phyloP scores from a whole-genome alignment of 768 basidiomycete genomes.

The Rhizopogon vinicolor region DNA sequence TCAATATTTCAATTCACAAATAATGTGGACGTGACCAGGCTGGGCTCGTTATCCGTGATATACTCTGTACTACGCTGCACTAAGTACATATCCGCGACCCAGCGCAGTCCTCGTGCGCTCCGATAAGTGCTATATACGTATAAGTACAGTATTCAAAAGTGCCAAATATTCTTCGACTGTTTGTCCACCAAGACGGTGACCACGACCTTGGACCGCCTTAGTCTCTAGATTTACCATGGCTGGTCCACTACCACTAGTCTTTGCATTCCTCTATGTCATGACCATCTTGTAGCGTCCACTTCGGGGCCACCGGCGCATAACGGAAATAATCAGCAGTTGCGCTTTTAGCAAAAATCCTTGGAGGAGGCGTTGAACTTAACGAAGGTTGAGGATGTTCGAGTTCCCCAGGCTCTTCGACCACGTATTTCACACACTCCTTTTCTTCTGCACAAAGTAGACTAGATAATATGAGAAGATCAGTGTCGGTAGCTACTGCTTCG shows the following conservation, averaged over 20 bases:
- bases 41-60: too few relatives aligned
- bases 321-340: not conserved
- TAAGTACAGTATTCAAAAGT: too few relatives aligned
- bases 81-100: too few relatives aligned
- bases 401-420: not conserved
- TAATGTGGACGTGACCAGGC: too few relatives aligned
- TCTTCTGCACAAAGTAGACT: not conserved
- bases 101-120: too few relatives aligned
- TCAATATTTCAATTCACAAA: too few relatives aligned
- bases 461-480: not conserved
- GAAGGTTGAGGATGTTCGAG: not conserved
- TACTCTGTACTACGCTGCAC: too few relatives aligned
- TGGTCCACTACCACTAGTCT: not conserved
- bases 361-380: not conserved
- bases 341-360: not conserved
- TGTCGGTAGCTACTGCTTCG: not conserved
- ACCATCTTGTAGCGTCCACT: not conserved
- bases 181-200: too few relatives aligned
- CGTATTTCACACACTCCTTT: not conserved
- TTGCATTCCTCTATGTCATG: not conserved
- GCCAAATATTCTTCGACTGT: too few relatives aligned
- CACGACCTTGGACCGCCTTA: not conserved
- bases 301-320: not conserved
- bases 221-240: not conserved
- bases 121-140: too few relatives aligned